These are phyloP conservation scores for Aristolochia californica DNA, from an alignment of 164 flowering plant genomes.

Conservation along the genomic window DNA sequence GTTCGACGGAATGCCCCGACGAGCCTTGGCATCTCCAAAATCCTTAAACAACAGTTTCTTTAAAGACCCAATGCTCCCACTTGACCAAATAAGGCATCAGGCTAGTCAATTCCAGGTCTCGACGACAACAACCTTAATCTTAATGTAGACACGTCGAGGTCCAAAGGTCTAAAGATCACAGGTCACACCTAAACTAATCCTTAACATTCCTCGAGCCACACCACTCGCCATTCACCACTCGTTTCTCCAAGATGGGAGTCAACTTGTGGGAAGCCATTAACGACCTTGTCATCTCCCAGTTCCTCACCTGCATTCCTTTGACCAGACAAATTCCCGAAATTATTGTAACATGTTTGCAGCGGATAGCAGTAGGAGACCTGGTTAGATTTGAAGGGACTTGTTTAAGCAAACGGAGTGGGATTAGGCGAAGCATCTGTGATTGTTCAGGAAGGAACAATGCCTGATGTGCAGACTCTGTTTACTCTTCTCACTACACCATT, in stretches of 20 bases:
- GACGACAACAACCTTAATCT: background rate
- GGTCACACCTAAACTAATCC: constrained; percentile 7
- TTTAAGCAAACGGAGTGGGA: too few species aligned
- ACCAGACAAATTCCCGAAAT: constrained; percentile 1
- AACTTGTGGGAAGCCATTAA: background rate
- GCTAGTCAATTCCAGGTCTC: background rate
- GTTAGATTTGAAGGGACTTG: too few species aligned
- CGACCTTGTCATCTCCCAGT: constrained; percentile 2
- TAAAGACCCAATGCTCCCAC: background rate
- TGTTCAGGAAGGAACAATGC: too few species aligned
- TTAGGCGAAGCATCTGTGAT: too few species aligned
- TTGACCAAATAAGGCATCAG: constrained; percentile 1
- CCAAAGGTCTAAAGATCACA: background rate
- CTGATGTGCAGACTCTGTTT: too few species aligned
- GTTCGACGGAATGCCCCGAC: too few species aligned
- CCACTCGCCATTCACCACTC: constrained; percentile 1
- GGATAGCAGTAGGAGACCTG: too few species aligned
- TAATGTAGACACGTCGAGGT: background rate
- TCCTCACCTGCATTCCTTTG: background rate
- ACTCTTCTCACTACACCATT: too few species aligned
- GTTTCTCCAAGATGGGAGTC: background rate
- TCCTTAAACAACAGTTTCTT: too few species aligned
- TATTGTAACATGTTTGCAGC: constrained; percentile 1
- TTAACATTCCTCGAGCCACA: constrained; percentile 16
- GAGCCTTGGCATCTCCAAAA: too few species aligned